These are phyloP conservation scores for Sistotremastrum niveocremeum DNA, from an alignment of 768 basidiomycete genomes.

Conservation along the genomic window DNA sequence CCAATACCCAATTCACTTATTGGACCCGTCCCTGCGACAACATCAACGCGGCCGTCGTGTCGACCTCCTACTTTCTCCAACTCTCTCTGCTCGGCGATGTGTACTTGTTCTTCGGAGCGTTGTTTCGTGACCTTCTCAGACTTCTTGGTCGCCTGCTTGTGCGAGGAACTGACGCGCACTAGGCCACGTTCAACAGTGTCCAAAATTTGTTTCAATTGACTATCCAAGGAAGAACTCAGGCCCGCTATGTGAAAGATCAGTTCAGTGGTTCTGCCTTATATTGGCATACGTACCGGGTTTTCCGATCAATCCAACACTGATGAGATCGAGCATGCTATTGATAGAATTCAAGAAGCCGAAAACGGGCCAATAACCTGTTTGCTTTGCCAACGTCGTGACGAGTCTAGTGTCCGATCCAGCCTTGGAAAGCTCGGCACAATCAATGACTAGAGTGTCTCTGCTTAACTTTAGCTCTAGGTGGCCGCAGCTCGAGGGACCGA, in stretches of 20 bases:
- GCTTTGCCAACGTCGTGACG: conserved; percentile 52
- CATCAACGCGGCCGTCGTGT: conserved; percentile 82
- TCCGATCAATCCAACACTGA: conserved; percentile 85
- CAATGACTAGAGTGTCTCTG: conserved; percentile 67
- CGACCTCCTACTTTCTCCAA: conserved; percentile 51
- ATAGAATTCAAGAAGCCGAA: conserved; percentile 77
- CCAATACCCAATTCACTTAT: conserved; percentile 81
- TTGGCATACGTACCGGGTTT: conserved; percentile 55
- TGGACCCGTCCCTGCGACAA: conserved; percentile 71
- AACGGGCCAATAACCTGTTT: conserved; percentile 83
- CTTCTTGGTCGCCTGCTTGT: conserved; percentile 27
- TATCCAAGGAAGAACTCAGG: conserved; percentile 60
- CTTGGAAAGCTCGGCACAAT: conserved; percentile 65
- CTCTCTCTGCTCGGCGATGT: conserved; percentile 21
- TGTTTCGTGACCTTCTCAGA: conserved; percentile 24
- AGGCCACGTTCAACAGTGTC: conserved; percentile 65
- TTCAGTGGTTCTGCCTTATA: not conserved
- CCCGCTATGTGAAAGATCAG: conserved; percentile 40
- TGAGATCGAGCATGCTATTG: conserved; percentile 80
- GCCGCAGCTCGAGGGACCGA: not conserved
- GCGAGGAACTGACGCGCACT: conserved; percentile 42
- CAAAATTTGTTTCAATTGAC: conserved; percentile 77
- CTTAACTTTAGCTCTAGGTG: not conserved
- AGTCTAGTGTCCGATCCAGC: conserved; percentile 55
- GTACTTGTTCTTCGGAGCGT: conserved; percentile 22